These are phyloP conservation scores for Gaertneriomyces sp. DNA, from an alignment of 192 early-diverging fungal genomes.

Conservation along the genomic window DNA sequence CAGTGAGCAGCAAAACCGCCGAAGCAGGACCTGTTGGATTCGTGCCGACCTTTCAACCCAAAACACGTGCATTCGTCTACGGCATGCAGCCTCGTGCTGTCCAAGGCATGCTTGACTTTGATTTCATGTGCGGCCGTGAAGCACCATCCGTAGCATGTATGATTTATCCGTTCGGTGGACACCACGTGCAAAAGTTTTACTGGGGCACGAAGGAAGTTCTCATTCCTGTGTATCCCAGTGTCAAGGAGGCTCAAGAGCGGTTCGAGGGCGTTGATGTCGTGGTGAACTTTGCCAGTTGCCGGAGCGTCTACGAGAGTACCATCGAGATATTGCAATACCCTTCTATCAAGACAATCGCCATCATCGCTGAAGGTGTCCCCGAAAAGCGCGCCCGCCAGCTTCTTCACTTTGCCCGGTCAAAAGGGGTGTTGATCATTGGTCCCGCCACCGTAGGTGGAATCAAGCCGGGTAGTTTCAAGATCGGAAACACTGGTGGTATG, in stretches of 20 bases:
- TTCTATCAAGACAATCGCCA: constrained; percentile 91
- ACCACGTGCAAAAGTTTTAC: constrained; percentile 99
- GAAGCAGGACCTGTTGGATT: background rate
- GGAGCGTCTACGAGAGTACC: constrained; percentile 90
- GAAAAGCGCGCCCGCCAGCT: constrained; percentile 93
- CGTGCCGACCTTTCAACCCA: constrained; percentile 64
- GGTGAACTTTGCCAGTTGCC: constrained; percentile 98
- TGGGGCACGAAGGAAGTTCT: constrained; percentile 99
- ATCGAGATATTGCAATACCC: constrained; percentile 77
- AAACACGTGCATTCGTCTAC: constrained; percentile 89
- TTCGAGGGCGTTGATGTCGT: constrained; percentile 92
- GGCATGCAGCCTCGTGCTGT: constrained; percentile 99
- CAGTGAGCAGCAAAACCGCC: constrained; percentile 1
- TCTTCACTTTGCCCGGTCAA: constrained; percentile 74
- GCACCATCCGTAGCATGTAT: constrained; percentile 94
- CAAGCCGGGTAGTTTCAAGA: constrained; percentile 99
- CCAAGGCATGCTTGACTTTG: constrained; percentile 99
- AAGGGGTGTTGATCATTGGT: constrained; percentile 85
- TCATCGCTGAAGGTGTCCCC: constrained; percentile 98
- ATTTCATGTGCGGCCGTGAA: constrained; percentile 94
- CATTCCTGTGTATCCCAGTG: constrained; percentile 85
- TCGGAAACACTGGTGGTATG: constrained; percentile 99
- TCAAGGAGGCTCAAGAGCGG: constrained; percentile 75
- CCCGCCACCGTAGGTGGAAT: constrained; percentile 99
- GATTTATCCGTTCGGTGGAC: constrained; percentile 98